A percentile compares a stretch with the other conserved stretches of the same genome.
phyloP scores from a whole-genome alignment of 2,329 filamentous ascomycete genomes.

The Dactylellina parvicollis region DNA sequence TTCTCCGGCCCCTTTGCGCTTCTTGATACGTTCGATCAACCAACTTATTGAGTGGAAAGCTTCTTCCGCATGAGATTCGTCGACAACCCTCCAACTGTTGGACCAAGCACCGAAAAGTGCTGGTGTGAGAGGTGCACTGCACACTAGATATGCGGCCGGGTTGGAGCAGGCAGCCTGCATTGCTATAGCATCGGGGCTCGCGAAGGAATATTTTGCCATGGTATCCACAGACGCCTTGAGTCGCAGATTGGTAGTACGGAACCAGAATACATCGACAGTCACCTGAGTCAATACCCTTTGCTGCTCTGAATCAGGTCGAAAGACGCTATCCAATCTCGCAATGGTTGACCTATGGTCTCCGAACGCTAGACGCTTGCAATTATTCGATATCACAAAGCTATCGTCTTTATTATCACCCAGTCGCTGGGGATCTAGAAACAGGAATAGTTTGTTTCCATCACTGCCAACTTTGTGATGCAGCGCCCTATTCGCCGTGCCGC shows the following conservation, averaged over 20 bases:
- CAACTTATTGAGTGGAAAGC: constrained; percentile 59
- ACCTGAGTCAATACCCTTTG: constrained; percentile 16
- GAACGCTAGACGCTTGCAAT: constrained; percentile 64
- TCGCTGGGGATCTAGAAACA: constrained; percentile 70
- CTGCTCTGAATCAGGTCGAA: constrained; percentile 57
- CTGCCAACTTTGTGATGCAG: constrained; percentile 65
- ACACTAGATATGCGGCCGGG: constrained; percentile 21
- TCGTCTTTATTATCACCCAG: constrained; percentile 65
- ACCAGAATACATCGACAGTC: constrained; percentile 32
- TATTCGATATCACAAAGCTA: constrained; percentile 68
- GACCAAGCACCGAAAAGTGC: constrained; percentile 11
- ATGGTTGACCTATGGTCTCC: constrained; percentile 64
- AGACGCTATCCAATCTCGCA: constrained; percentile 64
- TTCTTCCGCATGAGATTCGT: constrained; percentile 23
- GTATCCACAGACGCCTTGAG: constrained; percentile 21
- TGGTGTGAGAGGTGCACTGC: constrained; percentile 4
- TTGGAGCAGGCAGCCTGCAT: constrained; percentile 4
- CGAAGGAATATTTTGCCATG: constrained; percentile 12
- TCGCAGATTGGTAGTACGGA: constrained; percentile 1
- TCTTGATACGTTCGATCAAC: constrained; percentile 59
- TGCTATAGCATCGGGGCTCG: background rate
- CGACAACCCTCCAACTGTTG: constrained; percentile 12
- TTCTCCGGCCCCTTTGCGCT: constrained; percentile 41
- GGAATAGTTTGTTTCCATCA: constrained; percentile 62
- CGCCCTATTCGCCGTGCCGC: constrained; percentile 68